These are phyloP conservation scores for Jasminum sambac DNA, from an alignment of 257 asterid species.

Conservation along the genomic window DNA sequence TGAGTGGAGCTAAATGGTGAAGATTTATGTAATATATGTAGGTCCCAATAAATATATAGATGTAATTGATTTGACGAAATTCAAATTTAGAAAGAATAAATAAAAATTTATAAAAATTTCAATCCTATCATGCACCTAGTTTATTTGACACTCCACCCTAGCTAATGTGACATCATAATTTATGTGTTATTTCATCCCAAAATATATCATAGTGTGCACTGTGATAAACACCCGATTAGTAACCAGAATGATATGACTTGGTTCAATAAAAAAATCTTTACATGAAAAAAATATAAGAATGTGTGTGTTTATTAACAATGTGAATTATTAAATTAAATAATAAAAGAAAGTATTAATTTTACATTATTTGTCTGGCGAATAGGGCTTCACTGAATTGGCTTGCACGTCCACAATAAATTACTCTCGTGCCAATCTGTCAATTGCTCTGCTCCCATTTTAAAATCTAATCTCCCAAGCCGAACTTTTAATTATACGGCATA, in stretches of 20 bases:
- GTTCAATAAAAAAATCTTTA: conserved; percentile 25
- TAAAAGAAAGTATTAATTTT: background rate
- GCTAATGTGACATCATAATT: no score
- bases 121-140: no score
- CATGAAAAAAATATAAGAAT: conserved; percentile 24
- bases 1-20: no score
- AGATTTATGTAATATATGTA: no score
- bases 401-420: conserved; percentile 71
- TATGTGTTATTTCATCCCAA: no score
- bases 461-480: conserved; percentile 40
- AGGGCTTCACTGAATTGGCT: conserved; percentile 40
- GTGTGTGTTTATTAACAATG: conserved; percentile 24
- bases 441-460: conserved; percentile 41
- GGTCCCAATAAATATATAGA: no score
- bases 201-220: no score
- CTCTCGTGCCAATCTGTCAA: conserved; percentile 67
- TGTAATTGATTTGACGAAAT: no score
- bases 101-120: no score
- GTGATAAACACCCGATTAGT: no score
- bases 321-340: background rate
- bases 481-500: conserved; percentile 12
- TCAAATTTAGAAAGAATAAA: no score
- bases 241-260: conserved; percentile 15
- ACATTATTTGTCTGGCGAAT: background rate
- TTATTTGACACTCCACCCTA: no score